These are phyloP conservation scores for Blastocystis sp. DNA, from an alignment of 352 stramenopile genomes.

Conservation along the genomic window DNA sequence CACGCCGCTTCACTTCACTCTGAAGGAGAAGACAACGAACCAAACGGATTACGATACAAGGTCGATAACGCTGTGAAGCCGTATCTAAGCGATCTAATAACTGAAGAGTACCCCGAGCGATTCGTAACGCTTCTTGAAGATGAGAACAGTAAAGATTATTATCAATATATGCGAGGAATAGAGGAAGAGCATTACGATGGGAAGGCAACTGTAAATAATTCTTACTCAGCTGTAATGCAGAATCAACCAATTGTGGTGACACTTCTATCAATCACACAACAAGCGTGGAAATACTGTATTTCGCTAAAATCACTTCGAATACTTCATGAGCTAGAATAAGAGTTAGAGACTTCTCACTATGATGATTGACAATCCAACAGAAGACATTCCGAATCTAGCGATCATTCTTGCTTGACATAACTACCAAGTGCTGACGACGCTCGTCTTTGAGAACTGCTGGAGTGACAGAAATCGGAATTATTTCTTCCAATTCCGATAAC, in stretches of 20 bases:
- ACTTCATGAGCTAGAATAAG: background rate
- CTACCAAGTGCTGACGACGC: slow-evolving; percentile 18
- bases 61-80: background rate
- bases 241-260: background rate
- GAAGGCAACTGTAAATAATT: background rate
- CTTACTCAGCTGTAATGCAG: background rate
- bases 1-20: too few species aligned
- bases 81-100: background rate
- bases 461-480: background rate
- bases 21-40: background rate
- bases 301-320: background rate
- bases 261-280: background rate
- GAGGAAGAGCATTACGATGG: background rate
- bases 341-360: background rate
- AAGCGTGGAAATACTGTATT: background rate
- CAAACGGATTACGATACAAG: background rate
- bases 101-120: background rate
- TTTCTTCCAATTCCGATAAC: background rate
- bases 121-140: background rate
- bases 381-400: slow-evolving; percentile 31
- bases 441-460: background rate
- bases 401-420: background rate
- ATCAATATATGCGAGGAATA: slow-evolving; percentile 19
- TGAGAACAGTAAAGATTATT: background rate
- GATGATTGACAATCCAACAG: background rate